Percentiles rank a stretch among this genome's conserved stretches.
Evolutionary conservation across 495 filamentous ascomycete genomes (phyloP).

Genomic region (Cenococcum geophilum): DNA sequence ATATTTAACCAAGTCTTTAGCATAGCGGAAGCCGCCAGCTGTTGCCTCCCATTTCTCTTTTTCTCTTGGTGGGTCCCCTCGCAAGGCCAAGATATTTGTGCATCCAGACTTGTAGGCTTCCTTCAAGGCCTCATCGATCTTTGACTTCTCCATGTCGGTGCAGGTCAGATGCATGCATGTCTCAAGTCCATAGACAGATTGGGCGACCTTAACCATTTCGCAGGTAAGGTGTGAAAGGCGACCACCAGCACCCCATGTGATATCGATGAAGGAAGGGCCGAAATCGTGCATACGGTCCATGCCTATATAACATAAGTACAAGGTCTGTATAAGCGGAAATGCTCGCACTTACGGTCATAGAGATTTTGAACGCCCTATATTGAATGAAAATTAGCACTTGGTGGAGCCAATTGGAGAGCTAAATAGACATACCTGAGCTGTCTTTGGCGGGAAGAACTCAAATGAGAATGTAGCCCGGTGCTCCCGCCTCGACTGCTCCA

Average conservation of each 20-base stretch:
- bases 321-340: background rate
- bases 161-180: constrained; percentile 99
- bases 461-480: constrained; percentile 88
- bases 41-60: constrained; percentile 87
- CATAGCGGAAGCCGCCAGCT: constrained; percentile 82
- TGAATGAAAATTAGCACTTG: background rate
- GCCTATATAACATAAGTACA: constrained; percentile 18
- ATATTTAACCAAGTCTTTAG: constrained; percentile 87
- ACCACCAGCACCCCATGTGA: constrained; percentile 98
- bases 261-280: constrained; percentile 92
- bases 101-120: constrained; percentile 92
- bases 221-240: constrained; percentile 83
- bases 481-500: constrained; percentile 70
- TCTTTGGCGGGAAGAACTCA: constrained; percentile 99
- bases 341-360: constrained; percentile 63
- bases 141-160: constrained; percentile 91
- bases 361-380: constrained; percentile 90
- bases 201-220: constrained; percentile 96
- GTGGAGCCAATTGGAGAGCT: background rate
- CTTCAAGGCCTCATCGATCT: constrained; percentile 80
- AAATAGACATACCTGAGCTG: constrained; percentile 57
- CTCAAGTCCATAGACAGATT: constrained; percentile 93
- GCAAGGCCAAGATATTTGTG: constrained; percentile 92
- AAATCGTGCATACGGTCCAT: constrained; percentile 98
- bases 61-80: constrained; percentile 92